A percentile compares a stretch with the other conserved stretches of the same genome.
Conservation (phyloP, 2,329 filamentous ascomycete genomes). For the Xylaria sp. region DNA sequence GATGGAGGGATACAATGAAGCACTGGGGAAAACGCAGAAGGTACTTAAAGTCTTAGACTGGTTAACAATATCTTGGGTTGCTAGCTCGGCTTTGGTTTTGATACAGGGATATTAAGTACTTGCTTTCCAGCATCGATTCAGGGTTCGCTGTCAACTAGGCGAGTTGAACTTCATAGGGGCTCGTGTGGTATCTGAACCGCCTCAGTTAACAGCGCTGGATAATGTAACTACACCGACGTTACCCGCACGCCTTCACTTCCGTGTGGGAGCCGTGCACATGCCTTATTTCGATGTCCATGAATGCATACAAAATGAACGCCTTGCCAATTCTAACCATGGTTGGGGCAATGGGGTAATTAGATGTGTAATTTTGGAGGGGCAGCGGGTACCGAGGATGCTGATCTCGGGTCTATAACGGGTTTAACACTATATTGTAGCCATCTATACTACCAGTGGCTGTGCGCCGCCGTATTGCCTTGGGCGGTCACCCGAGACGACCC, state of each 20-base stretch:
- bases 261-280: neutral
- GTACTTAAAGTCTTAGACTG: slow-evolving; percentile 41
- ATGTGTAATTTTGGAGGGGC: neutral
- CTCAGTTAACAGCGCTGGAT: neutral
- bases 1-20: slow-evolving; percentile 47
- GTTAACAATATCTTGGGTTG: slow-evolving; percentile 42
- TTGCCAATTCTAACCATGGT: neutral
- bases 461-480: neutral
- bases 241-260: neutral
- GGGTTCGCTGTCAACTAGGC: neutral
- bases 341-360: neutral
- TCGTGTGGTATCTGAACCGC: neutral
- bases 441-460: neutral
- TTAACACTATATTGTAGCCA: neutral
- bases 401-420: neutral
- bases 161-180: neutral
- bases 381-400: neutral
- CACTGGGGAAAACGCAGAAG: slow-evolving; percentile 41
- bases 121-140: neutral
- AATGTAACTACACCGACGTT: neutral
- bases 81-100: slow-evolving; percentile 39
- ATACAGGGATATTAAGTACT: slow-evolving; percentile 39
- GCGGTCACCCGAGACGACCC: neutral
- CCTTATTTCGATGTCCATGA: too few species aligned
- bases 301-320: too few species aligned